Evolutionary conservation across 495 filamentous ascomycete genomes (phyloP).

Genomic region (Aspergillus incahuasiensis): DNA sequence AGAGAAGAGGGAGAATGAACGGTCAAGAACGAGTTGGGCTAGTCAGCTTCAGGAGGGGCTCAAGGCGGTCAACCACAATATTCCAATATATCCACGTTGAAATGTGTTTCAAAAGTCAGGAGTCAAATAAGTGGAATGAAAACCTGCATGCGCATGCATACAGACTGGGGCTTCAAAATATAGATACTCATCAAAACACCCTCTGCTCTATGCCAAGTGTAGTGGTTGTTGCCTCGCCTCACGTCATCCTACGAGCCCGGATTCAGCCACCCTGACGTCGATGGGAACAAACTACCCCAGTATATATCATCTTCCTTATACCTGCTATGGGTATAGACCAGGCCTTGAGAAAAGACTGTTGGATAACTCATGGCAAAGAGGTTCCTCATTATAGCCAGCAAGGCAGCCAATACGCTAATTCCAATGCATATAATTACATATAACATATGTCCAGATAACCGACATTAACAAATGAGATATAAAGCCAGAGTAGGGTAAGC

Average conservation of each 20-base stretch:
- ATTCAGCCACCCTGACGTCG: neutral
- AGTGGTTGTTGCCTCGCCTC: neutral
- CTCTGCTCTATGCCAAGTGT: neutral
- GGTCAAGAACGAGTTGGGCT: conserved; percentile 8
- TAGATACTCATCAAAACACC: neutral
- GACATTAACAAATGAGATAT: neutral
- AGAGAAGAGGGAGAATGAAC: conserved; percentile 14
- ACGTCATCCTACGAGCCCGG: neutral
- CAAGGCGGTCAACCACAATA: conserved; percentile 9
- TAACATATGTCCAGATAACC: conserved; percentile 2
- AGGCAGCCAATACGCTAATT: conserved; percentile 13
- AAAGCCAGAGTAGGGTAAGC: neutral
- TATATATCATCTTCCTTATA: too few species aligned
- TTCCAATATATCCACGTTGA: neutral
- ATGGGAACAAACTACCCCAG: too few species aligned
- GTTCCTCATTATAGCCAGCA: conserved; percentile 16
- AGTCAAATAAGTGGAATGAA: neutral
- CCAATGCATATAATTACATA: conserved; percentile 14
- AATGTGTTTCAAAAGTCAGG: neutral
- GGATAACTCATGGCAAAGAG: neutral
- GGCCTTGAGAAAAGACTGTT: neutral
- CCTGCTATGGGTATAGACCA: too few species aligned
- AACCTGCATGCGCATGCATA: too few species aligned
- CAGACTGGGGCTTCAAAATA: too few species aligned
- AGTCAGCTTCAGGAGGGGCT: conserved; percentile 13